Evolutionary conservation across 306 rosid genomes (phyloP).

Genomic region (Ochetophila trinervis): DNA sequence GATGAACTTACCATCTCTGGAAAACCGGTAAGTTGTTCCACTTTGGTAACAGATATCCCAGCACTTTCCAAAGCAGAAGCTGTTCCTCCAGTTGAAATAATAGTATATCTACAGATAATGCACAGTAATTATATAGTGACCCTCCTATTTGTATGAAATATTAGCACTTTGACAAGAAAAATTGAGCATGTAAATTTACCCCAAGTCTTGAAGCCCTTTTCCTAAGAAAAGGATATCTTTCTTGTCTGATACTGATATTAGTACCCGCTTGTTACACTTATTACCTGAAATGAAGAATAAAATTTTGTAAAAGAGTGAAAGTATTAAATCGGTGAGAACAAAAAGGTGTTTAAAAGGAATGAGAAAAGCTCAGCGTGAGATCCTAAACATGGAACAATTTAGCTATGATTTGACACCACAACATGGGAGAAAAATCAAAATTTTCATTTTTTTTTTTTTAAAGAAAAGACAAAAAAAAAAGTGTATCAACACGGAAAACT

Average conservation of each 20-base stretch:
- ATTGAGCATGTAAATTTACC: slow-evolving; percentile 41
- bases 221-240: slow-evolving; percentile 75
- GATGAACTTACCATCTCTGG: slow-evolving; percentile 78
- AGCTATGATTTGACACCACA: too few species aligned
- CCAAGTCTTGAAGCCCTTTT: slow-evolving; percentile 71
- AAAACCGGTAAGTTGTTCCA: slow-evolving; percentile 78
- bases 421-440: not conserved
- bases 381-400: too few species aligned
- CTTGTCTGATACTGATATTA: slow-evolving; percentile 89
- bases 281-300: slow-evolving; percentile 42
- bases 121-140: too few species aligned
- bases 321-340: too few species aligned
- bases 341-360: not conserved
- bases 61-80: slow-evolving; percentile 74
- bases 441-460: not conserved
- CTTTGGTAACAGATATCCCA: slow-evolving; percentile 82
- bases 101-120: slow-evolving; percentile 46
- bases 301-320: not conserved
- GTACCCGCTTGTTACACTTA: slow-evolving; percentile 67
- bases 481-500: not conserved
- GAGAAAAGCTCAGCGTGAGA: not conserved
- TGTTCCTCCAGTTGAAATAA: slow-evolving; percentile 98
- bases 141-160: too few species aligned
- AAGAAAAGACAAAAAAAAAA: too few species aligned
- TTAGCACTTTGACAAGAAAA: not conserved